Conservation (phyloP, 495 filamentous ascomycete genomes). For the Trichoderma orchidacearum region DNA sequence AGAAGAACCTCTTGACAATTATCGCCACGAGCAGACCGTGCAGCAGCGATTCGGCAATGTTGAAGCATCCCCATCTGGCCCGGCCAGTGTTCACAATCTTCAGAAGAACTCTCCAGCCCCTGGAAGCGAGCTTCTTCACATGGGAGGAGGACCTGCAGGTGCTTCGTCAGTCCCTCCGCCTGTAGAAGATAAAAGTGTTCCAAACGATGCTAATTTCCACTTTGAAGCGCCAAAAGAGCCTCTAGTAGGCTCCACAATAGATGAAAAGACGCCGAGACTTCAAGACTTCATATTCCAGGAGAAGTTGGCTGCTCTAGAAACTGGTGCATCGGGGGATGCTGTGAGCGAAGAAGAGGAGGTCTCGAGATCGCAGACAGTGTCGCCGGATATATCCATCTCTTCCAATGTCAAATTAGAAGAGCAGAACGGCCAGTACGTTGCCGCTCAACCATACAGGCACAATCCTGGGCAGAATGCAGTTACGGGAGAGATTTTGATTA, state of each 20-base stretch:
- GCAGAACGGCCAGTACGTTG: no score
- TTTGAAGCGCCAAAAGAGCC: neutral
- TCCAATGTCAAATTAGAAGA: neutral
- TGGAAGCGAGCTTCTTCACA: no score
- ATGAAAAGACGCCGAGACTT: neutral
- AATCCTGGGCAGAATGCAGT: neutral
- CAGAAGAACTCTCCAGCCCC: no score
- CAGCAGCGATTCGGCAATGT: neutral
- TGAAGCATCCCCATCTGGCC: no score
- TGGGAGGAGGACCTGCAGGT: no score
- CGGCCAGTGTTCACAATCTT: no score
- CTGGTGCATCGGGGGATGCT: neutral
- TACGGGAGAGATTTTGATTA: neutral
- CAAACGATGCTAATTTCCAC: neutral
- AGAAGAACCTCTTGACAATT: neutral
- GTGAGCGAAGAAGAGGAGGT: neutral
- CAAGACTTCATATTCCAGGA: neutral
- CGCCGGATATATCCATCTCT: neutral
- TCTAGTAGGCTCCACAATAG: neutral
- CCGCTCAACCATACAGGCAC: neutral
- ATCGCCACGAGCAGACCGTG: neutral
- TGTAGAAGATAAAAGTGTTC: neutral
- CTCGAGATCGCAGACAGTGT: neutral
- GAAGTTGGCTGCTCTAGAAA: neutral
- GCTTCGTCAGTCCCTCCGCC: no score